These are phyloP conservation scores for Talaromyces thailandensis DNA, from an alignment of 495 filamentous ascomycete species.

Conservation along the genomic window DNA sequence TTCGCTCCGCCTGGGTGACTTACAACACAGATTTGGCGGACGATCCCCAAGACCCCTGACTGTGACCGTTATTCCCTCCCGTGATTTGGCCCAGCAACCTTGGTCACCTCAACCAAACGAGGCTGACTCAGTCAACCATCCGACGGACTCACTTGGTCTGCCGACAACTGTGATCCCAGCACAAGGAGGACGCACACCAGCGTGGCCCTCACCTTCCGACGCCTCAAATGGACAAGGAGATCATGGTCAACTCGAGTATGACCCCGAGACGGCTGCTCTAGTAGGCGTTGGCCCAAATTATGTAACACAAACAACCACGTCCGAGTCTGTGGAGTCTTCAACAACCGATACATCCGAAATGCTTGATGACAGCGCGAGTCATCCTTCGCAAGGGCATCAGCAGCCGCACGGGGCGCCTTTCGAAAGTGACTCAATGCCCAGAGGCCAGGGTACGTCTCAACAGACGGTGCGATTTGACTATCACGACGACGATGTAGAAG, in stretches of 20 bases:
- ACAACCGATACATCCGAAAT: neutral
- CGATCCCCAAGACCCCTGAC: conserved; percentile 32
- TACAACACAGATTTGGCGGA: conserved; percentile 6
- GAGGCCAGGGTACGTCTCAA: neutral
- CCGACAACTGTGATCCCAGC: conserved; percentile 33
- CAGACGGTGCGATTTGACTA: neutral
- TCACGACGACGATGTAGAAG: neutral
- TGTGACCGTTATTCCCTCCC: conserved; percentile 61
- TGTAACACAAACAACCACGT: neutral
- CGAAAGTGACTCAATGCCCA: neutral
- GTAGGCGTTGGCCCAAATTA: conserved; percentile 15
- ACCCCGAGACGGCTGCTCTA: conserved; percentile 36
- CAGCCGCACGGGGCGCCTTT: neutral
- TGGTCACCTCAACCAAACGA: conserved; percentile 31
- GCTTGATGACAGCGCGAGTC: neutral
- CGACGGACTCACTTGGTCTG: neutral
- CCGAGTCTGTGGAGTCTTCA: neutral
- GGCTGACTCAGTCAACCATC: conserved; percentile 3
- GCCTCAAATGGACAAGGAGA: conserved; percentile 12
- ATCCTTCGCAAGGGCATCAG: neutral
- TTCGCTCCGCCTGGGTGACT: conserved; percentile 7
- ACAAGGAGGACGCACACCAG: conserved; percentile 27
- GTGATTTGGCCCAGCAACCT: conserved; percentile 40
- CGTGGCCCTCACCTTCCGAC: conserved; percentile 28
- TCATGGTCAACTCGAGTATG: conserved; percentile 31